Percentiles rank a stretch among this genome's conserved stretches.
These are phyloP conservation scores for Leishmania braziliensis DNA, from an alignment of 208 protist species.

Conservation along the genomic window DNA sequence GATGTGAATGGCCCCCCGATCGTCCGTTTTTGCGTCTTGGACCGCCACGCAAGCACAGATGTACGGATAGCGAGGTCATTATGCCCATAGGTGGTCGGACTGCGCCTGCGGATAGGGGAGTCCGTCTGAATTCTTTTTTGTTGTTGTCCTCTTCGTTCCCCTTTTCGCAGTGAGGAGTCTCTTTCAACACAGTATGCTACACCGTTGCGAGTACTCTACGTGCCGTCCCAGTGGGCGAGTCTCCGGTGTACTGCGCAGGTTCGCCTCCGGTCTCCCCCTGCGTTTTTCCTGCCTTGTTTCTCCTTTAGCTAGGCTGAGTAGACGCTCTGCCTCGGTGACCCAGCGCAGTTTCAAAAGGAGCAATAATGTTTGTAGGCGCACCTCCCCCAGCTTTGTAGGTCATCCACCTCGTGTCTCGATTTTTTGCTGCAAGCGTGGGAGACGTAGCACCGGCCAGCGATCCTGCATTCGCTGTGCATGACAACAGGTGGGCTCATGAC, in stretches of 20 bases:
- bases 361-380: neutral
- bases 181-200: neutral
- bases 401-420: neutral
- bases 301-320: neutral
- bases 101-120: neutral
- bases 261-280: neutral
- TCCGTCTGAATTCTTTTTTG: neutral
- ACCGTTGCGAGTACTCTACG: too few relatives aligned
- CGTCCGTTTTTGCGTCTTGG: neutral
- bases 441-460: neutral
- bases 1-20: neutral
- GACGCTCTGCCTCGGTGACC: neutral
- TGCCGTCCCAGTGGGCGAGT: neutral
- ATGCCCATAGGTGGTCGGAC: neutral
- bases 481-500: neutral
- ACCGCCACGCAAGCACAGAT: neutral
- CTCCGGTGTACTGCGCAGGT: neutral
- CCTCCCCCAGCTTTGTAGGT: neutral
- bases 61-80: neutral
- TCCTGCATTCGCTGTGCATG: neutral
- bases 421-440: neutral
- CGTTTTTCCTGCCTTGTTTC: neutral
- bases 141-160: neutral
- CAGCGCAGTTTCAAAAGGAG: neutral
- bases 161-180: neutral